Evolutionary conservation across 768 basidiomycete species (phyloP).

Genomic region (Chalciporus piperatus): DNA sequence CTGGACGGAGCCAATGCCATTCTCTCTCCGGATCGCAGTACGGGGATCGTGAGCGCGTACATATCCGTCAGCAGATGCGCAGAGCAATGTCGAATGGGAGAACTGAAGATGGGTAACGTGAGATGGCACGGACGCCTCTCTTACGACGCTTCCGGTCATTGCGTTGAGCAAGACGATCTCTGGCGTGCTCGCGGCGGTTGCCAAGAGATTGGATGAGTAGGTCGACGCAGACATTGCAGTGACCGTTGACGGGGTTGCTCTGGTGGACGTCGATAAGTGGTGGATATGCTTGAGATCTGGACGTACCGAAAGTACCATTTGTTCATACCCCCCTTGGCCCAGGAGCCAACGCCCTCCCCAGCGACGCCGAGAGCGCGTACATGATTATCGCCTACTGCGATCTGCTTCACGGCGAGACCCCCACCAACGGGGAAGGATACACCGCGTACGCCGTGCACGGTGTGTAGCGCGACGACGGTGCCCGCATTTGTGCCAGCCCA

Average conservation of each 20-base stretch:
- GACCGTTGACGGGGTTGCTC: constrained; percentile 31
- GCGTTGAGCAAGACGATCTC: constrained; percentile 72
- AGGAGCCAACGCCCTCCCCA: constrained; percentile 70
- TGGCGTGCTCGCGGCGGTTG: constrained; percentile 54
- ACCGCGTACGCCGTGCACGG: constrained; percentile 59
- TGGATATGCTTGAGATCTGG: background rate
- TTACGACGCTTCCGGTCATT: constrained; percentile 63
- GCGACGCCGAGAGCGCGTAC: constrained; percentile 61
- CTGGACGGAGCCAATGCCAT: constrained; percentile 55
- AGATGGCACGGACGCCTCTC: constrained; percentile 56
- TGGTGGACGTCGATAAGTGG: constrained; percentile 23
- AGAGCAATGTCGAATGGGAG: constrained; percentile 60
- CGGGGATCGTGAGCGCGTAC: constrained; percentile 71
- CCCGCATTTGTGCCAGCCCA: constrained; percentile 83
- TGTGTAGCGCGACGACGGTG: constrained; percentile 64
- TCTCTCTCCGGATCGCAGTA: constrained; percentile 49
- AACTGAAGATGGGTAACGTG: constrained; percentile 63
- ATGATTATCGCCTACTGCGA: constrained; percentile 76
- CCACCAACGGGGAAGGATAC: constrained; percentile 75
- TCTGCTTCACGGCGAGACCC: constrained; percentile 64
- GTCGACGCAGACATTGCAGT: constrained; percentile 46
- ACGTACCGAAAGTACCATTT: constrained; percentile 77
- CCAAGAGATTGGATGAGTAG: constrained; percentile 53
- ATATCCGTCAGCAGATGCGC: constrained; percentile 72
- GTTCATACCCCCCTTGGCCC: constrained; percentile 83